Base-by-base conservation (phyloP, 1,284 basidiomycete species). In the Vanrija pseudolonga region DNA sequence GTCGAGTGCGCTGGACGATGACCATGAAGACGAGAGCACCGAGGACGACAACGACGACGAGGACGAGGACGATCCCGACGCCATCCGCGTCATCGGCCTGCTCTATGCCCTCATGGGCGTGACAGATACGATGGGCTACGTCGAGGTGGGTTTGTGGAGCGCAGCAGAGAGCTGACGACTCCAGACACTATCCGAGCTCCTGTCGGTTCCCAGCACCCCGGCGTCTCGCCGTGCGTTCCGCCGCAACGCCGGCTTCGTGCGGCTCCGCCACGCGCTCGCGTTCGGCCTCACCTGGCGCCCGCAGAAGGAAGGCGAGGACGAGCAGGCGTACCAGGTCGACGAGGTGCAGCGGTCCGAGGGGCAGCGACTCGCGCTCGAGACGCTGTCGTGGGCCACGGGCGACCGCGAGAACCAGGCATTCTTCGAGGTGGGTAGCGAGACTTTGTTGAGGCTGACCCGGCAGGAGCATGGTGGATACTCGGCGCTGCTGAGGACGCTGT, bases 311-410 rank as follows among this genome's bases (percentile, higher is more conserved):
- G 43, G 50, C 15, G 47, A 47, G 8, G 44, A 41, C 17, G 61
- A 64, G 11, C 71, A 70, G 19, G 64, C 69, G 46, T 60, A 61
- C 56, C 66, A 71, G 45, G 70, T 74, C 6, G 47, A 59, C 23
- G 71, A 74, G 51, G 70, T 73, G 19, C 71, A 72, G 61, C 56
- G 69, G 17, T 62, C 62, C 44, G 73, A 74, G 50, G 73, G 69
- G 9, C 50, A 69, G 19, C 50, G 73, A 15, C 48, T 73, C 19
- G 65, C 57, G 23, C 61, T 74, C 20, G 70, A 73, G 49, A 61
- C 65, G 4, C 52, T 73, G 19, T 65, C 60, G 3, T 72, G 69
- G 70, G 69, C 65, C 3, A 53, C 65, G 41, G 60, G 57, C 1
- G 70, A 72, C 50, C 46, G 69, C 22, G 61, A 60, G 12, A 62